These are phyloP conservation scores for Corynespora cassiicola DNA, from an alignment of 2,329 filamentous ascomycete genomes.

Conservation along the genomic window DNA sequence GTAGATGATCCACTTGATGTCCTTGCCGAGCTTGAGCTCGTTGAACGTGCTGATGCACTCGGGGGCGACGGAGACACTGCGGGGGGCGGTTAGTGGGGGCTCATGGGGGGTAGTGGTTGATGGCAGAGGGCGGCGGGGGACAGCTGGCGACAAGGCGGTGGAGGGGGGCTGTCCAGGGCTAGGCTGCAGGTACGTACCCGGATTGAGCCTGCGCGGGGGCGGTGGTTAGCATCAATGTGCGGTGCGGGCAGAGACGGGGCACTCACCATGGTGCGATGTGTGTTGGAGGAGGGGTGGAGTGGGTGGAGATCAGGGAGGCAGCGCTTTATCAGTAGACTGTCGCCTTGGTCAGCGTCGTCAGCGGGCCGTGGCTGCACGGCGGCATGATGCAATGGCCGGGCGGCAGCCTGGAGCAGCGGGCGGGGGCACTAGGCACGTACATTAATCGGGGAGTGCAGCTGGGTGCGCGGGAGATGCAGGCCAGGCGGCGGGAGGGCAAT, in stretches of 20 bases:
- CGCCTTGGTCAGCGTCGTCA: conserved; percentile 48
- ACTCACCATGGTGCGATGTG: conserved; percentile 44
- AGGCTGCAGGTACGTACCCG: conserved; percentile 44
- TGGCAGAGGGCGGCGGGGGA: conserved; percentile 9
- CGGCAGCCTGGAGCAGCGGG: too few relatives aligned
- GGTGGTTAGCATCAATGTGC: conserved; percentile 22
- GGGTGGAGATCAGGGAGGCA: conserved; percentile 25
- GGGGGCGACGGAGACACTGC: conserved; percentile 73
- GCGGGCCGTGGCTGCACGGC: too few relatives aligned
- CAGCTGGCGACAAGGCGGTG: conserved; percentile 11
- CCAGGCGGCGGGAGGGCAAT: too few relatives aligned
- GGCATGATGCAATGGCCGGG: too few relatives aligned
- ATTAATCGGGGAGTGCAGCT: conserved; percentile 25
- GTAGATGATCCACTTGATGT: conserved; percentile 84
- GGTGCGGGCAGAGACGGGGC: neutral
- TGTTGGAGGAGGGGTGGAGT: conserved; percentile 24
- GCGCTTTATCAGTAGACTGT: conserved; percentile 42
- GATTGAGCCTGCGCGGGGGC: conserved; percentile 46
- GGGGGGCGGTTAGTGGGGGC: conserved; percentile 19
- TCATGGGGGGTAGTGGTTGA: conserved; percentile 5
- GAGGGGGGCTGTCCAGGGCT: conserved; percentile 21
- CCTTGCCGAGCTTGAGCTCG: conserved; percentile 82
- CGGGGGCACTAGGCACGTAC: conserved; percentile 28
- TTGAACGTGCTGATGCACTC: conserved; percentile 77
- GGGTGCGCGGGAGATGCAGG: conserved; percentile 19